Conservation (phyloP, 225 moss, liverwort and hornwort species). For the Takakia lepidozioides region DNA sequence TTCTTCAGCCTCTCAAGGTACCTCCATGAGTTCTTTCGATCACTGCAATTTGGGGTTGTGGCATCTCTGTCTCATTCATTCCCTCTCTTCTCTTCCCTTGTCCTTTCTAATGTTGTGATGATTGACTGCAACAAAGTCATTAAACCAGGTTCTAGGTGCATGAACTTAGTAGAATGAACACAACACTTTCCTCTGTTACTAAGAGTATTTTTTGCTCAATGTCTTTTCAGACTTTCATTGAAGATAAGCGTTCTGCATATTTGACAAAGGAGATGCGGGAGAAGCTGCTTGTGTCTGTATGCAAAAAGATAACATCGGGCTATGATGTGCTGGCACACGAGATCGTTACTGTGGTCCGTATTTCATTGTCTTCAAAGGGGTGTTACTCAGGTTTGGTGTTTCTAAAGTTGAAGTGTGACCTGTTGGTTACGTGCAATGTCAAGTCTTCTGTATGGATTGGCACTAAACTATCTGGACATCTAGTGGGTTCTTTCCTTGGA, state of each 20-base stretch:
- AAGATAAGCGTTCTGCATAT: constrained; percentile 56
- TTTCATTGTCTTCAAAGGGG: background rate
- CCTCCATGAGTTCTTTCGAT: background rate
- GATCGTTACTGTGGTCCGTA: constrained; percentile 56
- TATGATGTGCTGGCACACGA: constrained; percentile 80
- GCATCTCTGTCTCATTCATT: background rate
- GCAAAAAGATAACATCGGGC: constrained; percentile 64
- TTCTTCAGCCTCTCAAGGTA: constrained; percentile 85
- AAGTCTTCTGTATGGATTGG: background rate
- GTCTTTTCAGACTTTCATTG: constrained; percentile 52
- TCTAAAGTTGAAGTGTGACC: background rate
- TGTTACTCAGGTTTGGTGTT: background rate
- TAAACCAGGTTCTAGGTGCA: too few species aligned
- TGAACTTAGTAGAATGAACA: too few species aligned
- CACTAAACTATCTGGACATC: too few species aligned
- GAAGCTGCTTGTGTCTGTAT: constrained; percentile 55
- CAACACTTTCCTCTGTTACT: background rate
- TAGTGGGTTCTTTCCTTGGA: too few species aligned
- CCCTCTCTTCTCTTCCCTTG: background rate
- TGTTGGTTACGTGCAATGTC: background rate
- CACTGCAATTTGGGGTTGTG: background rate
- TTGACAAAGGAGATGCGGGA: constrained; percentile 36
- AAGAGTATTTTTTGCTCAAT: background rate
- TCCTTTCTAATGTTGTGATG: background rate
- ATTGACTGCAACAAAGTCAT: too few species aligned